Base-by-base conservation (phyloP, 371 early-diverging fungal genomes). In the Quaeritorhiza haematococci region DNA sequence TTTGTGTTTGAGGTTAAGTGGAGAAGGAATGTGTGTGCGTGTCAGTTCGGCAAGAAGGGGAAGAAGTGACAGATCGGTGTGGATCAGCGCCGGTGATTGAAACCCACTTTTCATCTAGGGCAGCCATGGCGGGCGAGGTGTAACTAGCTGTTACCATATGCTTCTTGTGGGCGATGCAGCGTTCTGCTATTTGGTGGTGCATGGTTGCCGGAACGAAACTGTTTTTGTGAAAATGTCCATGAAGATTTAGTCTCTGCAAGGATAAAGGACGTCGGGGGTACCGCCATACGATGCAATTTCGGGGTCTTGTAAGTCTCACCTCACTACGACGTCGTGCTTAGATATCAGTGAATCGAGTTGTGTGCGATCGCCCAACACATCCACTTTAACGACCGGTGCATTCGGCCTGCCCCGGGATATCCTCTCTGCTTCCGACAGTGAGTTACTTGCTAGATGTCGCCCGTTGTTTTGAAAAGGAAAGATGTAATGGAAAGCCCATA, bases 91-190 rank as follows among this genome's bases (percentile, higher is more conserved):
- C 32, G 4, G 32, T 29, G 21, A 28, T 3, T 24, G 10, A 33
- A 41, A 30, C 23, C 33, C 49, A 53, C 28, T 7, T 34, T 2
- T 82, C 84, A 63, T 94, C 84, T 45, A 85, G 79, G 53, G 80
- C 86, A 75, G 79, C 77, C 90, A 94, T 91, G 52, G 84, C 88
- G 42, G 90, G 90, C 15, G 90, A 90, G 44, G 92, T 87, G 75
- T 94, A 94, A 59, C 87, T 86, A 48, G 95, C 91, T 7, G 93
- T 94, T 64, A 92, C 90, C 53, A 93, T 84, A 62, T 92, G 74
- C 74, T 88, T 90, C 72, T 87, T 86, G 70, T 76, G 73, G 62
- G 82, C 79, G 53, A 93, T 78, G 62, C 73, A 95, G 68, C 88
- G 85, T 49, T 88, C 81, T 27, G 96, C 89, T 33, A 96, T 86